Evolutionary conservation across 176 grass and related monocot genomes (phyloP), one percentile per base, ranked within the genome.

Genomic region (Ensete glaucum): DNA sequence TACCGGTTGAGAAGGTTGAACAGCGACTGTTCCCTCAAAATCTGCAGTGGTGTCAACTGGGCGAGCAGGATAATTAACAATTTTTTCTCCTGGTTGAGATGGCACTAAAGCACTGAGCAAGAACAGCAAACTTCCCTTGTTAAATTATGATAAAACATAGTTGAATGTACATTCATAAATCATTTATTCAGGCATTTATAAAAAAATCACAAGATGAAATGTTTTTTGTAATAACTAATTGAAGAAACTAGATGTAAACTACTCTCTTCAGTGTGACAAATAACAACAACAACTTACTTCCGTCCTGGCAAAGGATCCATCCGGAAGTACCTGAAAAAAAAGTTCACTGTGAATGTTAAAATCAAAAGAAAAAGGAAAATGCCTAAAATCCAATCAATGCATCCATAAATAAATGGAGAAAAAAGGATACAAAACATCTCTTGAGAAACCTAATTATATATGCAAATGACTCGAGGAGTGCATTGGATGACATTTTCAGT

Each of bases 1-100:
- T 96, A 96, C 90, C 80, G 82, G 84, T 79, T 98, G 95, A 87
- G 82, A 85, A 83, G 90, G 88, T 87, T 98, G 90, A 81, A 98
- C 85, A 70, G 84, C 88, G 62, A 88, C 82, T 27, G 95, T 98
- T 82, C 95, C 95, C 89, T 98, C 95, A 78, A 98, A 98, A 82
- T 98, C 95, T 25, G 88, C 91, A 82, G 86, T 82, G 27, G 88
- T 91, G 78, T 98, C 95, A 71, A 98, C 95, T 17, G 95, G 95
- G 81, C 95, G 95, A 78, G 86, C 73, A 87, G 95, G 90, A 69
- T 98, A 98, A 53, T 52, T 19, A 29, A 98, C 88, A 80, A 81
- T 76, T 87, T 91, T 98, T 23, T 98, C 95, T 58, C 84, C 90
- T 76, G 88, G 88, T 70, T 94, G 95, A 73, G 90, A 83, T 71